A percentile compares a stretch with the other conserved stretches of the same genome.
Conservation (phyloP, 1,139 yeast genomes). For the Hansenula sp. region DNA sequence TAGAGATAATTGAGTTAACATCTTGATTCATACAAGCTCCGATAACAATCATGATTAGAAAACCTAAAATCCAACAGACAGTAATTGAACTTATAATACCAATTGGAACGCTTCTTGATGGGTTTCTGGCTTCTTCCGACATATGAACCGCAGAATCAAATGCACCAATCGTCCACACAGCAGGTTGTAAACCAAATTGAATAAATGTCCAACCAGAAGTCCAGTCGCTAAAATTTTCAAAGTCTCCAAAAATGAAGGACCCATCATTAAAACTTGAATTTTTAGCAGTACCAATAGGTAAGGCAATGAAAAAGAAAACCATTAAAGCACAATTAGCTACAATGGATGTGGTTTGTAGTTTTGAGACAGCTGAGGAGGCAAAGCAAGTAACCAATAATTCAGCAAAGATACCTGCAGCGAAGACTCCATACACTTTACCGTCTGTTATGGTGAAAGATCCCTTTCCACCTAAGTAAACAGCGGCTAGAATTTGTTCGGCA, state of each 20-base stretch:
- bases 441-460: conserved; percentile 39
- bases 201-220: conserved; percentile 57
- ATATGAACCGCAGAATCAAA: conserved; percentile 67
- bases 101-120: conserved; percentile 56
- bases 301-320: conserved; percentile 53
- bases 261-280: conserved; percentile 28
- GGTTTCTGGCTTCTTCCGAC: conserved; percentile 62
- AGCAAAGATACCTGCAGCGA: conserved; percentile 40
- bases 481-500: conserved; percentile 43
- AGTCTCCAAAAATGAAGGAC: conserved; percentile 44
- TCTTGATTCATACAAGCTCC: conserved; percentile 51
- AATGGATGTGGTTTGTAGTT: conserved; percentile 54
- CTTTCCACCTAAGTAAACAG: conserved; percentile 40
- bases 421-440: conserved; percentile 46
- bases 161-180: conserved; percentile 59
- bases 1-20: conserved; percentile 33
- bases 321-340: conserved; percentile 47
- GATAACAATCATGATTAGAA: conserved; percentile 44
- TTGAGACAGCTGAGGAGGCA: conserved; percentile 45
- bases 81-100: conserved; percentile 53
- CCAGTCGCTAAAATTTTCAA: conserved; percentile 46
- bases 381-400: conserved; percentile 41
- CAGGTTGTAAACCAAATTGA: conserved; percentile 52
- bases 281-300: conserved; percentile 47
- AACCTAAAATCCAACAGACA: conserved; percentile 54